phyloP scores from a whole-genome alignment of 306 rosid species.

The Vigna radiata region DNA sequence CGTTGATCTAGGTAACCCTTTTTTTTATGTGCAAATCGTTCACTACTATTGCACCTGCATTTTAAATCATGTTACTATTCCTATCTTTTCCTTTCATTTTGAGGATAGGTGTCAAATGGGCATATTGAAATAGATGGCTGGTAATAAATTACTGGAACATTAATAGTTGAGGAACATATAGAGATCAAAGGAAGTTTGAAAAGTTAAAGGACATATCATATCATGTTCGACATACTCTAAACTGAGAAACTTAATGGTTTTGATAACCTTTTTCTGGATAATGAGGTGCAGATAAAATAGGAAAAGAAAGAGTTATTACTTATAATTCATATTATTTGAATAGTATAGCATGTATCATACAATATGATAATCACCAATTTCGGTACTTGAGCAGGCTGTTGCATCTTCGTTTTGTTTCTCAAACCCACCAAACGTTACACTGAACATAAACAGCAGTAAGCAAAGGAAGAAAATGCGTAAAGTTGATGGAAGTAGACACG shows the following conservation, averaged over 20 bases:
- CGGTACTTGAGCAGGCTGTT: conserved; percentile 65
- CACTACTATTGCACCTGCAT: background rate
- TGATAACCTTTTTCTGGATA: background rate
- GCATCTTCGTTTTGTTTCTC: conserved; percentile 85
- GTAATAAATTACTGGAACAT: conserved; percentile 13
- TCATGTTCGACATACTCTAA: background rate
- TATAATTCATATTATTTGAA: background rate
- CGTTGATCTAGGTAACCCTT: background rate
- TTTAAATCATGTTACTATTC: conserved; percentile 5
- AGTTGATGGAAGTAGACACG: conserved; percentile 67
- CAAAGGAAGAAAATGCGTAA: conserved; percentile 65
- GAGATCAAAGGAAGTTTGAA: background rate
- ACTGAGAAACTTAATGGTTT: background rate
- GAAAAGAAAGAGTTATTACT: background rate
- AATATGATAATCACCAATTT: background rate
- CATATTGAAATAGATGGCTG: background rate
- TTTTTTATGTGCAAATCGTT: background rate
- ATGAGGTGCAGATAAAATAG: background rate
- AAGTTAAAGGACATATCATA: background rate
- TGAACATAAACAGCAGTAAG: conserved; percentile 76
- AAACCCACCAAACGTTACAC: conserved; percentile 83
- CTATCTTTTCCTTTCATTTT: background rate
- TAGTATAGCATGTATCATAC: background rate
- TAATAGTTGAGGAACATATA: background rate
- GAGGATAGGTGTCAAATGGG: background rate